Conservation (phyloP, 2,329 filamentous ascomycete genomes). For the Trichoderma lentiforme region DNA sequence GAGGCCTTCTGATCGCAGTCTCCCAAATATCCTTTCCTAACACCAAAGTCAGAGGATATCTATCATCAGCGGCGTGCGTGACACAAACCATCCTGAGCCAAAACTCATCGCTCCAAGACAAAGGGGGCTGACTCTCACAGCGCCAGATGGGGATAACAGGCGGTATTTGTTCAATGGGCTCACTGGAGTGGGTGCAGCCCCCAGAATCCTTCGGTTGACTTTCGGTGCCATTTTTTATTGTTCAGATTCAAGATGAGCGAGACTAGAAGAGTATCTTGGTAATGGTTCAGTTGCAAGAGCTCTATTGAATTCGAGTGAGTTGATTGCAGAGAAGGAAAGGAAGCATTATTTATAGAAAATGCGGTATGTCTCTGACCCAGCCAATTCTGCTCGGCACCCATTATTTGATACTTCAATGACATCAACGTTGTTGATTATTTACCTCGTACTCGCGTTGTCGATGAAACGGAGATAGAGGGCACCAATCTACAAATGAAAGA, state of each 20-base stretch:
- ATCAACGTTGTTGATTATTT: not conserved
- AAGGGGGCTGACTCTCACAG: slow-evolving; percentile 63
- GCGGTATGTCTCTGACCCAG: not conserved
- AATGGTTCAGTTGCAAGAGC: not conserved
- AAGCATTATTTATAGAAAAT: not conserved
- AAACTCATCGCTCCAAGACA: slow-evolving; percentile 65
- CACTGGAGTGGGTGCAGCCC: slow-evolving; percentile 44
- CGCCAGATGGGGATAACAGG: slow-evolving; percentile 62
- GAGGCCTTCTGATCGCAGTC: slow-evolving; percentile 60
- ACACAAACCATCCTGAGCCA: slow-evolving; percentile 39
- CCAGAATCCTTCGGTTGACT: not conserved
- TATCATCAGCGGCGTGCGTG: not conserved
- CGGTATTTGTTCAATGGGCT: slow-evolving; percentile 63
- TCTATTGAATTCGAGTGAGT: not conserved
- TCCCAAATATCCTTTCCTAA: slow-evolving; percentile 56
- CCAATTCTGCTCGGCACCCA: too few species aligned
- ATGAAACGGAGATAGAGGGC: not conserved
- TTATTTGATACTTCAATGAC: not conserved
- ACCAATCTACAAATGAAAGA: not conserved
- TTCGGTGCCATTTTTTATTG: not conserved
- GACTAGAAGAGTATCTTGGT: not conserved
- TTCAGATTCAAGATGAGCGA: not conserved
- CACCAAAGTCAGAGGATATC: not conserved
- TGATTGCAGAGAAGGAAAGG: not conserved
- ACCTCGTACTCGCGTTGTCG: not conserved